Percentiles rank a stretch among this genome's conserved stretches.
phyloP scores from a whole-genome alignment of 2,329 filamentous ascomycete genomes.

The Beauveria pseudobassiana region DNA sequence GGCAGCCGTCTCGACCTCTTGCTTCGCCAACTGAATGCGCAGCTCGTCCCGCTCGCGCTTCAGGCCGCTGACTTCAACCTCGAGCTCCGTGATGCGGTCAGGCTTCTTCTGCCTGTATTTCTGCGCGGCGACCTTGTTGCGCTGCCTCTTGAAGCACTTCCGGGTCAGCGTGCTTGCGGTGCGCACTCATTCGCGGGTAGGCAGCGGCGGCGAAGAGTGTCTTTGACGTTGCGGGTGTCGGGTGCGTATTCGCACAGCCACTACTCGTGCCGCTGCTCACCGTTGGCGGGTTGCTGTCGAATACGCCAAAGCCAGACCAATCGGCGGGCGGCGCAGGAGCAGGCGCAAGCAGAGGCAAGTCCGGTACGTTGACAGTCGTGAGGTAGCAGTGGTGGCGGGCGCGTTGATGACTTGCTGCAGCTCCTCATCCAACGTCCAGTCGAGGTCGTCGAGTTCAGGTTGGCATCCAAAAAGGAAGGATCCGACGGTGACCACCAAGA shows the following conservation, averaged over 20 bases:
- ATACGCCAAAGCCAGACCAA: conserved; percentile 8
- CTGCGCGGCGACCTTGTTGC: conserved; percentile 55
- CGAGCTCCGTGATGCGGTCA: conserved; percentile 50
- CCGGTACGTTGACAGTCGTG: neutral
- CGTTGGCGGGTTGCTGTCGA: conserved; percentile 2
- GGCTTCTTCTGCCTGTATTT: conserved; percentile 57
- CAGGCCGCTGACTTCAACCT: conserved; percentile 44
- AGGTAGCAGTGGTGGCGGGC: neutral
- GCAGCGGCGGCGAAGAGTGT: neutral
- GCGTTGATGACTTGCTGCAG: neutral
- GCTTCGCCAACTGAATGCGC: conserved; percentile 45
- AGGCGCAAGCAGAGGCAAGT: neutral
- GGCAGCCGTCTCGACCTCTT: conserved; percentile 52
- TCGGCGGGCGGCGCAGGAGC: neutral
- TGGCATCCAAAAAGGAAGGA: neutral
- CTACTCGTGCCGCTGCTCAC: neutral
- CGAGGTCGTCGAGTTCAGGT: neutral
- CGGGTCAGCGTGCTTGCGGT: conserved; percentile 2
- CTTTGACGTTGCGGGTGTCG: neutral
- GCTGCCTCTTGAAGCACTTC: conserved; percentile 41
- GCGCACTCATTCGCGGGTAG: neutral
- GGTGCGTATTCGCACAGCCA: neutral
- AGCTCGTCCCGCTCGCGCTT: conserved; percentile 49
- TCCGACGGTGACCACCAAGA: neutral
- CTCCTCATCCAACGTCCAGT: conserved; percentile 5